phyloP scores from a whole-genome alignment of 257 asterid genomes.

The Misopates orontium region DNA sequence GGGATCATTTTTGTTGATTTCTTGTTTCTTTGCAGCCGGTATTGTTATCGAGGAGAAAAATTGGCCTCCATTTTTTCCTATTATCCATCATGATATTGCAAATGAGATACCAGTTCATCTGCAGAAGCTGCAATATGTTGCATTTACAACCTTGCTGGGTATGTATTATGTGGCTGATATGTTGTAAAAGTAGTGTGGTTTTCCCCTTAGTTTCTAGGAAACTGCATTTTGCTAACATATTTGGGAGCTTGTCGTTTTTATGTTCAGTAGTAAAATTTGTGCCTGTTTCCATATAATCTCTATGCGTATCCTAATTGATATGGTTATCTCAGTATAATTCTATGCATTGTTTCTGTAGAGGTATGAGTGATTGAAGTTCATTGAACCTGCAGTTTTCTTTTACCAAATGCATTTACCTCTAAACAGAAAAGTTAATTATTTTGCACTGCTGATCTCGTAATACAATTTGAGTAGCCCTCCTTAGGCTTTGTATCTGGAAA shows the following conservation, averaged over 20 bases:
- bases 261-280: no score
- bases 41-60: conserved; percentile 44
- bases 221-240: background rate
- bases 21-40: conserved; percentile 58
- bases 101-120: conserved; percentile 30
- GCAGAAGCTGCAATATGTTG: conserved; percentile 34
- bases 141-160: conserved; percentile 30
- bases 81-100: conserved; percentile 31
- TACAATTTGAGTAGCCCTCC: no score
- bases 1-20: conserved; percentile 15
- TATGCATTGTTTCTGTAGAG: background rate
- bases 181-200: background rate
- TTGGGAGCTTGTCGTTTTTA: no score
- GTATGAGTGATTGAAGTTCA: conserved; percentile 3
- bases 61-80: conserved; percentile 29
- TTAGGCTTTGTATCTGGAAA: no score
- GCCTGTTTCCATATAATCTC: background rate
- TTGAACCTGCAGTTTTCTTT: background rate
- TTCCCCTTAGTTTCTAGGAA: background rate
- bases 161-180: background rate
- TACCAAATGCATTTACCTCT: no score
- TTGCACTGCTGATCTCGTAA: no score
- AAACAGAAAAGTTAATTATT: no score
- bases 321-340: background rate
- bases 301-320: background rate